Conservation (phyloP, 345 rosid genomes). For the Abelmoschus esculentus region DNA sequence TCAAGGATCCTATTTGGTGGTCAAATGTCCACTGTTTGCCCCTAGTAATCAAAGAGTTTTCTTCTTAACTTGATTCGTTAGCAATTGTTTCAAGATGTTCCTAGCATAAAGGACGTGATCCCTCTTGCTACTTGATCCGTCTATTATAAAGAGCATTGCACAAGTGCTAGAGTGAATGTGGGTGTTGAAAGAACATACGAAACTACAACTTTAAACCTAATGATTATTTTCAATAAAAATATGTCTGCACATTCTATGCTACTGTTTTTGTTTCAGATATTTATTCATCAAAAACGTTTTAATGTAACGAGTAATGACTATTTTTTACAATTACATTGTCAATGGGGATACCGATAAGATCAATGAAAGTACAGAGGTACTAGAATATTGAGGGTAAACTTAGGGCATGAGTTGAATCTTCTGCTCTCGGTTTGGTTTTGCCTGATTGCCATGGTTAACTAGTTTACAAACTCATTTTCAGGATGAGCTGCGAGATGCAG, state of each 20-base stretch:
- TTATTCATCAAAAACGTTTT: not conserved
- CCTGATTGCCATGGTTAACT: not conserved
- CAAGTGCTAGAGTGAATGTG: not conserved
- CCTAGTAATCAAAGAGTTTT: not conserved
- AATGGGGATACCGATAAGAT: not conserved
- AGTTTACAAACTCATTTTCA: slow-evolving; percentile 20
- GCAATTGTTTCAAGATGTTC: not conserved
- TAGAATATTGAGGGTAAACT: not conserved
- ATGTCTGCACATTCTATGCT: not conserved
- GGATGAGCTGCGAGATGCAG: slow-evolving; percentile 92
- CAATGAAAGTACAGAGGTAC: not conserved
- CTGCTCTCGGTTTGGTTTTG: not conserved
- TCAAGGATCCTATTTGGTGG: not conserved
- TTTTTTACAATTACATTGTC: not conserved
- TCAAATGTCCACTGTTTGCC: not conserved
- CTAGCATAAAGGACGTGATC: not conserved
- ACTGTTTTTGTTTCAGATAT: not conserved
- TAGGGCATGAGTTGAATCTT: not conserved
- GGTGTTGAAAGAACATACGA: not conserved
- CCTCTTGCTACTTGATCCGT: not conserved
- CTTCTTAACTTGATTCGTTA: not conserved
- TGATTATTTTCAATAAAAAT: not conserved
- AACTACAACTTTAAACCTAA: not conserved
- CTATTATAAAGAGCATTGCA: not conserved
- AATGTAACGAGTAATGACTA: not conserved